phyloP scores from a whole-genome alignment of 192 early-diverging fungal genomes.

The Coemansia sp. region DNA sequence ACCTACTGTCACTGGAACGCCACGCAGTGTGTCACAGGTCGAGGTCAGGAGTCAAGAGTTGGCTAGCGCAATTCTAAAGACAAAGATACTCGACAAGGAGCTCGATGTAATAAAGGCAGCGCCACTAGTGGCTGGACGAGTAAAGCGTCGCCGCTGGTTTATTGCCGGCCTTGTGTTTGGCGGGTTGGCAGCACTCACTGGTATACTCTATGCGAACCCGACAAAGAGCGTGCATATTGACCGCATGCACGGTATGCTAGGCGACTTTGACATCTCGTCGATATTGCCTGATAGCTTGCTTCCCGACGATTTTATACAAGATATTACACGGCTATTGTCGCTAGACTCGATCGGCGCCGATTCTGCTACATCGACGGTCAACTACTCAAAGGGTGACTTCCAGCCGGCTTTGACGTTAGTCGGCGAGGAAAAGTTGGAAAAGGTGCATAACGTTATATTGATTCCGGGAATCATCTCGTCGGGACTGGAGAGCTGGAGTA shows the following conservation, averaged over 20 bases:
- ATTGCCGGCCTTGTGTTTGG: slow-evolving; percentile 64
- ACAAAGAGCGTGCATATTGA: slow-evolving; percentile 55
- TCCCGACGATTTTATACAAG: slow-evolving; percentile 70
- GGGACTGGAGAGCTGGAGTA: slow-evolving; percentile 88
- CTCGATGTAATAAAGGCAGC: not conserved
- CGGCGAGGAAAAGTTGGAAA: slow-evolving; percentile 29
- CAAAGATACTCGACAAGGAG: not conserved
- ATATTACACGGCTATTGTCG: slow-evolving; percentile 61
- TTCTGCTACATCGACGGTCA: not conserved
- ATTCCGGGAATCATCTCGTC: slow-evolving; percentile 90
- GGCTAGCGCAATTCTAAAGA: not conserved
- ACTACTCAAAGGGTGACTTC: slow-evolving; percentile 39
- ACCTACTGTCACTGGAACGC: slow-evolving; percentile 32
- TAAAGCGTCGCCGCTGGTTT: slow-evolving; percentile 54
- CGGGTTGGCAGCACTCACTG: slow-evolving; percentile 46
- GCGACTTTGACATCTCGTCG: slow-evolving; percentile 67
- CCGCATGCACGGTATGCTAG: slow-evolving; percentile 50
- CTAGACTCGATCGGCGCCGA: slow-evolving; percentile 22
- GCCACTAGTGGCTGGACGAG: slow-evolving; percentile 1
- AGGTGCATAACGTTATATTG: slow-evolving; percentile 67
- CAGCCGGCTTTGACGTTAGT: slow-evolving; percentile 46
- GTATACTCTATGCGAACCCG: slow-evolving; percentile 53
- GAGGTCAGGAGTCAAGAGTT: not conserved
- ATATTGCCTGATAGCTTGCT: slow-evolving; percentile 67
- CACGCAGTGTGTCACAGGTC: slow-evolving; percentile 11